Base-by-base conservation (phyloP, 768 basidiomycete species). In the Amanita pallidorosea region DNA sequence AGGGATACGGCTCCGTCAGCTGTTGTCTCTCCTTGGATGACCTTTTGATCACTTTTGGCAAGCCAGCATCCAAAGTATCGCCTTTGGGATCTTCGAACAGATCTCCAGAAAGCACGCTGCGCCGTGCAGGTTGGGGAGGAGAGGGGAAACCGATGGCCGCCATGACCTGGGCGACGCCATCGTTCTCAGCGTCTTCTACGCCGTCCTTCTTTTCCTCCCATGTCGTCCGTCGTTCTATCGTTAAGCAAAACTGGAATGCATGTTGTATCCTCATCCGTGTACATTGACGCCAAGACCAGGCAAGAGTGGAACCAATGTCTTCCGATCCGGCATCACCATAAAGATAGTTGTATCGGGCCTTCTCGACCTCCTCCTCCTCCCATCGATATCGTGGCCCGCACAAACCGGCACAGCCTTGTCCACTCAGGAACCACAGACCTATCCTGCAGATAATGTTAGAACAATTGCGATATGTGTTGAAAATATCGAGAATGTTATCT, bases 381-480 rank as follows among this genome's bases (percentile, higher is more conserved):
- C 87, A 89, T 55, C 83, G 74, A 58, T 81, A 79, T 12, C 86
- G 79, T 8, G 89, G 89, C 40, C 89, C 89, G 63, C 87, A 88
- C 13, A 91, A 62, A n/a, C 89, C 88, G 45, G 80, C 88, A 43
- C 84, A 85, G 52, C 79, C 78, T 52, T 87, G 76, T 40, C 81
- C 85, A 43, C 85, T 87, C 57, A 87, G 67, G 47, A 85, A 60
- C 88, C 88, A 92, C 15, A 94, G 73, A 43, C 83, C 85, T 45
- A 87, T 62, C 78, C 87, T 88, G 56, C 31, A 41, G 34, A 46
- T 36, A 52, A 53, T 47, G 48, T 34, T 25, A 45, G 35, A 27
- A 45, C 5, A 36, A 27, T 11, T 22, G 17, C 20, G 7, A 33
- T n/a, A n/a, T 11, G 25, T 18, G 53, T 2, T 22, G 20, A 47